Base-by-base conservation (phyloP, 2,329 filamentous ascomycete genomes). In the Exserohilum turcica region DNA sequence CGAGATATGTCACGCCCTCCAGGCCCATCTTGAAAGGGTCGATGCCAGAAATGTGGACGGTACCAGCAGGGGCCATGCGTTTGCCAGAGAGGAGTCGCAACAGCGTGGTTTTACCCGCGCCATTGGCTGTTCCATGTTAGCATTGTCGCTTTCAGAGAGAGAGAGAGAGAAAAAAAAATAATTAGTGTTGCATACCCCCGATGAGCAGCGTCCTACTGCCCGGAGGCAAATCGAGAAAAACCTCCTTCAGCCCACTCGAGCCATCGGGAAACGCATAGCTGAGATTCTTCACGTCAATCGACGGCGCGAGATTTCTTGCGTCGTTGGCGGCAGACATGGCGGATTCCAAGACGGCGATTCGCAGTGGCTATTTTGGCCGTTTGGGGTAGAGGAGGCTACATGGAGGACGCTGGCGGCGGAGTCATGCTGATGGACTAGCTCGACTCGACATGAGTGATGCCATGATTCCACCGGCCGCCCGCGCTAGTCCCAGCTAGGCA, bases 101-200 rank as follows among this genome's bases (percentile, higher is more conserved):
- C 52, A 99, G 87, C 0, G 94, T 99, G 7, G 94, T 97, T 79
- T 99, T 99, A 62, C 94, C 94, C 16, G 94, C 93, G 59, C 94
- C 94, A 76, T 99, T 99, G 73, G 94, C 85, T 86, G 63, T 61
- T 27, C 6, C 21, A 15, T 24, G 54, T 64, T 63, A 71, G 67
- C 64, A 6, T n/a, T 5, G 24, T 3, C 1, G 2, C 18, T 9
- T 12, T 3, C 13, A 31, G 8, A 16, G 15, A 24, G 6, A 44
- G n/a, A 8, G 12, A 27, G n/a, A n/a, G n/a, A n/a, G n/a, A n/a
- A n/a, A n/a, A n/a, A n/a, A n/a, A n/a, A n/a, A n/a, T n/a, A n/a
- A n/a, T n/a, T 0, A 2, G 2, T 35, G 6, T 16, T 12, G 62
- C 67, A 71, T 78, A 86, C 84, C 93, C 67, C 94, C 94, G 70